Evolutionary conservation across 225 moss, liverwort and hornwort species (phyloP), one percentile per base, ranked within the genome.

Genomic region (Pleurozium schreberi): DNA sequence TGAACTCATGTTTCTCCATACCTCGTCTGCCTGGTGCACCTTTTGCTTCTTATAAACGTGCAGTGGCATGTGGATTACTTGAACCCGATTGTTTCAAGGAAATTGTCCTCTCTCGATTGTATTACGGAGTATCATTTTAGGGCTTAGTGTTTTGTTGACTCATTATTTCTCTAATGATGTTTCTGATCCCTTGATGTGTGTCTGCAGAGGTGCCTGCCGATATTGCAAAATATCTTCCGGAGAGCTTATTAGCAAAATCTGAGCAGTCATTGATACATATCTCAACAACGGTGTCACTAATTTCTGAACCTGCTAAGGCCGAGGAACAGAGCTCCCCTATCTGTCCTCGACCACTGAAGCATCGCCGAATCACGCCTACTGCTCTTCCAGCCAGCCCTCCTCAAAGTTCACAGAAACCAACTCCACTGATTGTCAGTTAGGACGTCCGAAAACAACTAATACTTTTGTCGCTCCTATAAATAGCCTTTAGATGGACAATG

Each of bases 261-360:
- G 86, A 79, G 74, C 67, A 80, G 43, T 76, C 68, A 30, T 75
- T n/a, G 34, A n/a, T 86, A 80, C 80, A 79, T 62, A 71, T 22
- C 40, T 42, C 89, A 49, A 67, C 87, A 25, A 88, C 84, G 61
- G 65, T 71, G 42, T 80, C 87, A 67, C 36, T 69, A 50, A 68
- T 71, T 70, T 33, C 93, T 66, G 90, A 92, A 69, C 83, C 89
- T 85, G 21, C 43, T 3, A 36, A 63, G 62, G 65, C 65, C n/a
- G 70, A 61, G 42, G 92, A 89, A 26, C 89, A 90, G 69, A 86
- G 75, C 85, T 84, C 89, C 42, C 74, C 81, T 58, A 43, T 85
- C n/a, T 91, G 85, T 80, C 93, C 93, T 78, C 93, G 94, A 82
- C 94, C 94, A 17, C 83, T 95, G 86, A 95, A 95, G 88, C 93